Conservation (phyloP, 1,284 basidiomycete genomes). For the Hypsizygus ulmarius region DNA sequence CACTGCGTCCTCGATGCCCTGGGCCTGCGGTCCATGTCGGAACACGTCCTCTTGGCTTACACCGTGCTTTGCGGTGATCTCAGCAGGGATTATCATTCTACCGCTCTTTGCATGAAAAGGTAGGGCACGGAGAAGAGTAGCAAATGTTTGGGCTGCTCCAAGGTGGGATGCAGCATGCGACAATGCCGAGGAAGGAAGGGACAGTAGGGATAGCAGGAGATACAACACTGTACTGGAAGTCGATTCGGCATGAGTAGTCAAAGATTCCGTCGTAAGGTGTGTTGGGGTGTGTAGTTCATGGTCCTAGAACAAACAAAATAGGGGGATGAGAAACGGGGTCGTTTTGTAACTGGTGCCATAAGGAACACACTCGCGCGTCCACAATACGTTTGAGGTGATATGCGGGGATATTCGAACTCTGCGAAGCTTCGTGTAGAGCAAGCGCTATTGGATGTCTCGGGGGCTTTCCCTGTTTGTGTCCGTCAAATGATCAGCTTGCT, state of each 20-base stretch:
- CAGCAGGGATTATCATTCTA: slow-evolving; percentile 79
- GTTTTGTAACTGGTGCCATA: slow-evolving; percentile 3
- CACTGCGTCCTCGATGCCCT: slow-evolving; percentile 71
- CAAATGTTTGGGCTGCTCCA: slow-evolving; percentile 68
- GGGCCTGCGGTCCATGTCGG: slow-evolving; percentile 62
- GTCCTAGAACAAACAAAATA: slow-evolving; percentile 47
- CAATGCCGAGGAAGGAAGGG: slow-evolving; percentile 58
- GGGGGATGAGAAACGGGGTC: slow-evolving; percentile 2
- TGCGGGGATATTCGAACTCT: slow-evolving; percentile 49
- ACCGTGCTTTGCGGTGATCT: slow-evolving; percentile 77
- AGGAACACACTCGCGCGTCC: slow-evolving; percentile 72
- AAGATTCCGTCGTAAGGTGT: slow-evolving; percentile 68
- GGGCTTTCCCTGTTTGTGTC: slow-evolving; percentile 56
- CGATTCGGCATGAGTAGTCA: slow-evolving; percentile 73
- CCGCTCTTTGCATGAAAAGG: slow-evolving; percentile 75
- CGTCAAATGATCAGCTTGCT: slow-evolving; percentile 3
- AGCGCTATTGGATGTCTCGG: slow-evolving; percentile 83
- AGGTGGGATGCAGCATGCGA: slow-evolving; percentile 83
- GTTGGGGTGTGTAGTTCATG: slow-evolving; percentile 68
- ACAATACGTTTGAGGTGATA: slow-evolving; percentile 87
- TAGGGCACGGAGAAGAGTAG: slow-evolving; percentile 73
- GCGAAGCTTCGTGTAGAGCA: slow-evolving; percentile 63
- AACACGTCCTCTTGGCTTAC: slow-evolving; percentile 89
- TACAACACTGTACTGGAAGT: slow-evolving; percentile 81
- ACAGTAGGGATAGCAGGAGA: slow-evolving; percentile 71